phyloP scores from a whole-genome alignment of 2,329 filamentous ascomycete genomes.

The Fusarium papillatum region DNA sequence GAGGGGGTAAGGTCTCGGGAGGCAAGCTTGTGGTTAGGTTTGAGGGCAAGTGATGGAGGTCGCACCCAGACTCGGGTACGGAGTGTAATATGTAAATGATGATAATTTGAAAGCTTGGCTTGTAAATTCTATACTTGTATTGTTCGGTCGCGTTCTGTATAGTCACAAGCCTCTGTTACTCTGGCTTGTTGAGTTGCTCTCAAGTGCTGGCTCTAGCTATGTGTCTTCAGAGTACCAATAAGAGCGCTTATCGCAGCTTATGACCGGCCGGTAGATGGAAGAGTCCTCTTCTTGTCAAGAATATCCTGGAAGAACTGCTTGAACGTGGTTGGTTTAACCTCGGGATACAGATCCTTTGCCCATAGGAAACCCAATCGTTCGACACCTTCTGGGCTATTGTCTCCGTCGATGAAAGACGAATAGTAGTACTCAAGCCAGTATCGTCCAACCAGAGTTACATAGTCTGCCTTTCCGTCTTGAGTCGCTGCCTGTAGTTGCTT shows the following conservation, averaged over 20 bases:
- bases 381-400: background rate
- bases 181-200: too few species aligned
- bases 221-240: too few species aligned
- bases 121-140: too few species aligned
- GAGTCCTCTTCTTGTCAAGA: background rate
- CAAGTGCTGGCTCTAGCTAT: too few species aligned
- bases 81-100: background rate
- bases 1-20: slow-evolving; percentile 10
- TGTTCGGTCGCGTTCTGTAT: too few species aligned
- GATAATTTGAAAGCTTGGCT: too few species aligned
- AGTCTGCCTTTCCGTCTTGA: background rate
- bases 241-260: background rate
- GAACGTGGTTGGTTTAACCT: background rate
- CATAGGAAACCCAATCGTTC: background rate
- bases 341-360: background rate
- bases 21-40: slow-evolving; percentile 18
- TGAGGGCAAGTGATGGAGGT: background rate
- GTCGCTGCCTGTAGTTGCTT: background rate
- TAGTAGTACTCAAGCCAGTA: background rate
- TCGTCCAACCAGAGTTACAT: background rate
- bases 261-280: background rate
- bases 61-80: background rate
- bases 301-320: background rate
- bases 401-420: background rate
- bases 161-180: too few species aligned